Conservation (phyloP, 2,329 filamentous ascomycete genomes). For the Penicillium sp. region DNA sequence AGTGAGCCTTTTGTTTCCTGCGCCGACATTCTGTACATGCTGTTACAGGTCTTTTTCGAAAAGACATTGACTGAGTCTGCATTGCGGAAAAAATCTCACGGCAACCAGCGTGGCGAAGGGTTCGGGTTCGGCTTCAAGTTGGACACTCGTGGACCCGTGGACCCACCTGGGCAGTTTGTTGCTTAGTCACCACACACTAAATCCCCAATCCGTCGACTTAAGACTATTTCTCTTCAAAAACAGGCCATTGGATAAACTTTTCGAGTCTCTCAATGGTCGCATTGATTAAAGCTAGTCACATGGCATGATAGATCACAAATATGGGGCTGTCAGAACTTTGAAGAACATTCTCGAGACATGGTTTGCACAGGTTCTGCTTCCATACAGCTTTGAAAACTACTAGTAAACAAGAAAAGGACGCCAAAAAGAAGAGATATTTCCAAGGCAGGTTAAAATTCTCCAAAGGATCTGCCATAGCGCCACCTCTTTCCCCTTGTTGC, state of each 20-base stretch:
- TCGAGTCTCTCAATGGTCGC: neutral
- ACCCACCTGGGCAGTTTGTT: no score
- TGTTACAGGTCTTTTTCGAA: no score
- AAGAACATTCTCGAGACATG: neutral
- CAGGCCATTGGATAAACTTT: neutral
- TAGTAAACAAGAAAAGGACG: neutral
- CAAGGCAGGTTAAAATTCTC: neutral
- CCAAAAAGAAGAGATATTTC: neutral
- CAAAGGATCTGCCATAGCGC: neutral
- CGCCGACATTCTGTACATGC: no score
- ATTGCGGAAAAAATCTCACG: no score
- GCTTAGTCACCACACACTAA: no score
- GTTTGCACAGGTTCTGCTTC: no score
- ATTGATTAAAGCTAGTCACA: neutral
- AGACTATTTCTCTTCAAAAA: neutral
- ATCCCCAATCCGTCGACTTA: no score
- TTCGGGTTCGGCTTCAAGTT: no score
- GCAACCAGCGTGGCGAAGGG: no score
- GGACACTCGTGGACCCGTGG: no score
- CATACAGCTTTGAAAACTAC: neutral
- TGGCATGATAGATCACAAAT: neutral
- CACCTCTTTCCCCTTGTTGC: neutral
- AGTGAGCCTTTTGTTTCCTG: no score
- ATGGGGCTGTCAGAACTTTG: neutral
- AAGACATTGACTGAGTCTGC: no score